A percentile compares a stretch with the other conserved stretches of the same genome.
Evolutionary conservation across 108 stramenopile genomes (phyloP).

Genomic region (Hondaea fermentalgiana): DNA sequence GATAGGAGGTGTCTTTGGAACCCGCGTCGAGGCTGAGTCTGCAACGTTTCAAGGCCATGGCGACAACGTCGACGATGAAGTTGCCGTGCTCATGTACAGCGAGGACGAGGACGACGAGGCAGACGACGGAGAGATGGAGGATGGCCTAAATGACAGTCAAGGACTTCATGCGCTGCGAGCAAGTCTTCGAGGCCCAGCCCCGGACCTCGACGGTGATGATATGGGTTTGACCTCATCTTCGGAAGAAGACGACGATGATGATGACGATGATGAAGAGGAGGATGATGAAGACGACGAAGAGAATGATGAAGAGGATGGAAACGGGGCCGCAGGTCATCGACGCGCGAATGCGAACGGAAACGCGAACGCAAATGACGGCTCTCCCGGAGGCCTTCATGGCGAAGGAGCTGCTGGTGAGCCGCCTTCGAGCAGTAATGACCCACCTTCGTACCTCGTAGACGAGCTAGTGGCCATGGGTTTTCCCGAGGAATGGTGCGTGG

Average conservation of each 20-base stretch:
- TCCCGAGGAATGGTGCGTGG: conserved; percentile 23
- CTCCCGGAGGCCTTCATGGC: not conserved
- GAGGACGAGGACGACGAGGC: not conserved
- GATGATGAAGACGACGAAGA: conserved; percentile 6
- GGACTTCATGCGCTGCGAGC: too few species aligned
- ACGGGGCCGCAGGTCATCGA: conserved; percentile 19
- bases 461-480: conserved; percentile 18
- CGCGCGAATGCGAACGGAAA: not conserved
- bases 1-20: too few species aligned
- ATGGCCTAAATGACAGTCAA: too few species aligned
- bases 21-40: too few species aligned
- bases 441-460: conserved; percentile 5
- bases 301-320: conserved; percentile 17
- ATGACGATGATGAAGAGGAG: not conserved
- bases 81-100: not conserved
- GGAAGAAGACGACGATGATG: not conserved
- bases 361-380: not conserved
- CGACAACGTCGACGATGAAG: not conserved
- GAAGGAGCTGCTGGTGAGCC: not conserved
- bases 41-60: too few species aligned
- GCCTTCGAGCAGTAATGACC: not conserved
- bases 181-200: too few species aligned
- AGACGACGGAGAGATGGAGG: not conserved
- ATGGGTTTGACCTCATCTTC: not conserved
- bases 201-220: not conserved